Evolutionary conservation across 306 rosid genomes (phyloP), one percentile per base, ranked within the genome.

Genomic region (Oemleria cerasiformis): DNA sequence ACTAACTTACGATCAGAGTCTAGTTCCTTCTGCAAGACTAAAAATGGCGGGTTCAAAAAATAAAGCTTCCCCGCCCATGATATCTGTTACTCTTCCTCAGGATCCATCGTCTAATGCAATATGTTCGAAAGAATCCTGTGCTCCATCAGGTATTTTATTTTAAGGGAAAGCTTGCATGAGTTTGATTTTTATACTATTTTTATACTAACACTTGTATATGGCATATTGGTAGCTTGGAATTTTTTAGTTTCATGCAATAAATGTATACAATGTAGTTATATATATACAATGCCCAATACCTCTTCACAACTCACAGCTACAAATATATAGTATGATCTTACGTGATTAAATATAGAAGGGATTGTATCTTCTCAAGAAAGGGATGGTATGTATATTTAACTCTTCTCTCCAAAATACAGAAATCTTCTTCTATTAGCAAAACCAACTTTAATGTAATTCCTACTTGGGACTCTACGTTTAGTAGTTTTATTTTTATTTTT

Each of bases 11-110:
- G 85, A 91, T 82, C 84, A 84, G 79, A 82, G 79, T 75, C 88
- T 95, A 65, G 91, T 89, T 77, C 97, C 97, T 82, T 84, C 89
- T 42, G 66, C 56, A 16, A 43, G 80, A 55, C 82, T 86, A 58
- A 78, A 64, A 67, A 11, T 50, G 68, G 51, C 63, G 44, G 53
- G 85, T 81, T 74, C 88, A 78, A 84, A 79, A 36, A 77, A 72
- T 42, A 68, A 68, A 70, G 44, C 9, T 62, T 75, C 79, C 20
- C 71, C 73, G 38, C 68, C 76, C 45, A n/a, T 78, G 3, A 1
- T 30, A 25, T 80, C 83, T 62, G 79, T 80, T 70, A 84, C 65
- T 77, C 79, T 73, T 75, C 79, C 92, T 62, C 80, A 59, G 76
- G 87, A 76, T 78, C 72, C 80, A 20, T 86, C 84, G 25, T 65